Evolutionary conservation across 331 rosid species (phyloP).

Genomic region (Quercus phellos): DNA sequence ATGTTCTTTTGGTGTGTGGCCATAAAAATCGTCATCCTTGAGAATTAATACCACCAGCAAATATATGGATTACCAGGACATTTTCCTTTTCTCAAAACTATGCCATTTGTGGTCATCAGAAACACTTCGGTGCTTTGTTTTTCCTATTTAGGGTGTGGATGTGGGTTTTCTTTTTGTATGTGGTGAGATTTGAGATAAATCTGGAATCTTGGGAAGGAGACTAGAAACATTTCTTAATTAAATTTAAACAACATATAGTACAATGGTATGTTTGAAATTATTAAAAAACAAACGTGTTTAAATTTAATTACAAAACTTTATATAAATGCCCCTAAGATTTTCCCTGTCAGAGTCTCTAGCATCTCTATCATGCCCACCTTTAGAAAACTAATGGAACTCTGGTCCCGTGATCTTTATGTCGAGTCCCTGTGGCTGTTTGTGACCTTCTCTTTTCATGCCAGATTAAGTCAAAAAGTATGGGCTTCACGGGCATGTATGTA

Average conservation of each 20-base stretch:
- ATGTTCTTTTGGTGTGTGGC: no score
- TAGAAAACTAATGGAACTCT: constrained; percentile 25
- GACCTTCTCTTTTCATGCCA: constrained; percentile 33
- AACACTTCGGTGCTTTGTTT: no score
- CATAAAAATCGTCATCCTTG: no score
- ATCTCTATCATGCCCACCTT: constrained; percentile 17
- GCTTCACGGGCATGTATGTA: constrained; percentile 43
- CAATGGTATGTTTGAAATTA: no score
- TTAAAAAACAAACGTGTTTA: no score
- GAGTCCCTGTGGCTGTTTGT: background rate
- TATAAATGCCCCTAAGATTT: no score
- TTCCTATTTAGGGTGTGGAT: no score
- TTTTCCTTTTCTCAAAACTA: background rate
- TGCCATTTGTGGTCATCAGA: no score
- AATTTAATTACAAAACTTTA: no score
- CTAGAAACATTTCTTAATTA: background rate
- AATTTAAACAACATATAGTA: no score
- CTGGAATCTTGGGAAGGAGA: background rate
- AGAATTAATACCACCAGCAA: background rate
- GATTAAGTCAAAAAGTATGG: constrained; percentile 39
- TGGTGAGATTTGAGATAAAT: background rate
- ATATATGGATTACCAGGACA: background rate
- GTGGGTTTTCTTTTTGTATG: background rate
- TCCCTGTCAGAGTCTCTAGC: background rate
- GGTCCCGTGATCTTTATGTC: constrained; percentile 34